These are phyloP conservation scores for Apiosordaria backusii DNA, from an alignment of 495 filamentous ascomycete genomes.

Conservation along the genomic window DNA sequence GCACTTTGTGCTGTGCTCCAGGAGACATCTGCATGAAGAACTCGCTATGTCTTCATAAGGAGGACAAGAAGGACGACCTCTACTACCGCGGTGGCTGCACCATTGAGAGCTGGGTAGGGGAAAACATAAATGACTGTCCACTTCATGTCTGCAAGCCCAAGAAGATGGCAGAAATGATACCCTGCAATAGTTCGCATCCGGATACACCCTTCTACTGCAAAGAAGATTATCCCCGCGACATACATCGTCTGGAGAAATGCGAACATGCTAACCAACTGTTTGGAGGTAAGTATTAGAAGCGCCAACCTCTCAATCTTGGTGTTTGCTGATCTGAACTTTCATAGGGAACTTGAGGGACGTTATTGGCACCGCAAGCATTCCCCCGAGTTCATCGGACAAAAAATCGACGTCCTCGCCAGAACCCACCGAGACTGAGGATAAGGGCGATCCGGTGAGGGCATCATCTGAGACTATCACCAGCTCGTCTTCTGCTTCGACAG, in stretches of 20 bases:
- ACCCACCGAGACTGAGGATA: neutral
- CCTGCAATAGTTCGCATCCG: neutral
- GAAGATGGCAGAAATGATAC: neutral
- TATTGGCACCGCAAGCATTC: neutral
- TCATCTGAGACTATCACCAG: too few species aligned
- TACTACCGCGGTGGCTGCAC: constrained; percentile 19
- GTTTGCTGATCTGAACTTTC: neutral
- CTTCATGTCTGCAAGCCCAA: neutral
- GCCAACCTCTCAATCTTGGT: neutral
- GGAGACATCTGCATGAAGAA: constrained; percentile 15
- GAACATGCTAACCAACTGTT: too few species aligned
- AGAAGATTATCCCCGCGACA: neutral
- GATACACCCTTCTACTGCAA: neutral
- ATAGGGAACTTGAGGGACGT: neutral
- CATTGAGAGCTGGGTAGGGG: neutral
- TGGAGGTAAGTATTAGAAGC: neutral
- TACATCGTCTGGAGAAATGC: too few species aligned
- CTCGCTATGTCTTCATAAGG: constrained; percentile 4
- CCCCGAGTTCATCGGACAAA: neutral
- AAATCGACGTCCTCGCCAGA: neutral
- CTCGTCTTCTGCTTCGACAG: too few species aligned
- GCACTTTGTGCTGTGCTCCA: constrained; percentile 8
- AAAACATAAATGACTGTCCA: neutral
- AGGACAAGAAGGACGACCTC: too few species aligned
- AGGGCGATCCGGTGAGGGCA: neutral